A percentile compares a stretch with the other conserved stretches of the same genome.
These are phyloP conservation scores for Vickermania ingenoplastis DNA, from an alignment of 208 protist species.

Conservation along the genomic window DNA sequence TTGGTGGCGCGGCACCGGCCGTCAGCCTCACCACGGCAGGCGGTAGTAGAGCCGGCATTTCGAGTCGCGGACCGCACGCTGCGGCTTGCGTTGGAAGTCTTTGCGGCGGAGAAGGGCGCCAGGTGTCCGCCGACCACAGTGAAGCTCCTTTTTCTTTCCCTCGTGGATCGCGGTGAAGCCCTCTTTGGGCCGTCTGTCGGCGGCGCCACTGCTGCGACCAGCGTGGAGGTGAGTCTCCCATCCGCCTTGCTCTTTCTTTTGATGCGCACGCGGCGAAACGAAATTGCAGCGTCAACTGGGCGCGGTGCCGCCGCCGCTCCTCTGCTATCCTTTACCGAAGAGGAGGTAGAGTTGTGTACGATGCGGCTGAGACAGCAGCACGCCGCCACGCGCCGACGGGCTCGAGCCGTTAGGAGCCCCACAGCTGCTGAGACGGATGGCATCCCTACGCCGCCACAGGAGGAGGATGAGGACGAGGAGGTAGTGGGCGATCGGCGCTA, in stretches of 20 bases:
- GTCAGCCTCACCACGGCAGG: no score
- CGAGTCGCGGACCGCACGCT: slow-evolving; percentile 28
- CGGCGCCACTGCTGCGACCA: background rate
- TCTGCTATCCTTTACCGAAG: slow-evolving; percentile 2
- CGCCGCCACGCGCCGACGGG: background rate
- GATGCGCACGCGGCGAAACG: slow-evolving; percentile 45
- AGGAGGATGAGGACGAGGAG: no score
- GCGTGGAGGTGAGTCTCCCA: background rate
- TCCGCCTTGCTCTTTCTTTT: slow-evolving; percentile 37
- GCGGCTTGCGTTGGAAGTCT: slow-evolving; percentile 39
- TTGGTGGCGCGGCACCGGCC: no score
- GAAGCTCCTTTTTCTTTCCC: slow-evolving; percentile 27
- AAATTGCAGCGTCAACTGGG: slow-evolving; percentile 20
- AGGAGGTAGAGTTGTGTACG: background rate
- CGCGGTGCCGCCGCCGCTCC: slow-evolving; percentile 27
- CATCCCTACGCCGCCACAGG: no score
- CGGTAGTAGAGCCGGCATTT: no score
- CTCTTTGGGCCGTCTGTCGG: background rate
- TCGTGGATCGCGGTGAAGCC: slow-evolving; percentile 13
- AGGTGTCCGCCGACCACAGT: slow-evolving; percentile 62
- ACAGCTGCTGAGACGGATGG: no score
- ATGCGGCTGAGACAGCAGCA: background rate
- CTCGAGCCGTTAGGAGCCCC: no score
- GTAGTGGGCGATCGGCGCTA: no score
- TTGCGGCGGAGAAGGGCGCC: slow-evolving; percentile 50